These are phyloP conservation scores for Cyclostephanos tholiformis DNA, from an alignment of 108 stramenopile species.

Conservation along the genomic window DNA sequence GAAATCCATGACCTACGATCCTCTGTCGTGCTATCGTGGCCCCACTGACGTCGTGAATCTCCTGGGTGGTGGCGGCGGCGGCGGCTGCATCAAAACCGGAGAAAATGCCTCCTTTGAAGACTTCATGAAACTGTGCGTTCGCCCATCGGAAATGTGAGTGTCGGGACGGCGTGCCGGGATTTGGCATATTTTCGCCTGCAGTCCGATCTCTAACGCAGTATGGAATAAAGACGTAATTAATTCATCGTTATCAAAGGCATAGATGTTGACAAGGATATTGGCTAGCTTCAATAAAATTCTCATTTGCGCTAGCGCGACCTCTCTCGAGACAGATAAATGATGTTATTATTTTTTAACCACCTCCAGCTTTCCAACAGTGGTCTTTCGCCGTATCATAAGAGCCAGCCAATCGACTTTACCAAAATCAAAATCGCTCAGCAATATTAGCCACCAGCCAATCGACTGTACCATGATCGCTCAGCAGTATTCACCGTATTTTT, in stretches of 20 bases:
- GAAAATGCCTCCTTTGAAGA: conserved; percentile 62
- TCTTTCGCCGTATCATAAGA: too few species aligned
- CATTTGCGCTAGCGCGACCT: not conserved
- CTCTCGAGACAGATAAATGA: too few species aligned
- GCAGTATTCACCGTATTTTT: not conserved
- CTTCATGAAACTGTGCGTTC: conserved; percentile 75
- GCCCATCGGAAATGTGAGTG: conserved; percentile 50
- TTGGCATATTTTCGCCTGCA: not conserved
- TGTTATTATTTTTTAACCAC: too few species aligned
- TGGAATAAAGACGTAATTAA: too few species aligned
- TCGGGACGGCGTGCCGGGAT: not conserved
- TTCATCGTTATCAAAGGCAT: not conserved
- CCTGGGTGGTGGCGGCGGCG: conserved; percentile 38
- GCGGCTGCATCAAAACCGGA: too few species aligned
- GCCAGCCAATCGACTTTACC: too few species aligned
- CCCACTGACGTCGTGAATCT: conserved; percentile 81
- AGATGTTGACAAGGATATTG: not conserved
- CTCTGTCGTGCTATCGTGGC: conserved; percentile 78
- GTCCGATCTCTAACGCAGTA: not conserved
- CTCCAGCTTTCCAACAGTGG: not conserved
- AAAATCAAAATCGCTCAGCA: too few species aligned
- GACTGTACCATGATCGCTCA: not conserved
- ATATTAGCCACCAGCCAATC: too few species aligned
- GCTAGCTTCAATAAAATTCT: not conserved
- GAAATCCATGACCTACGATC: conserved; percentile 75